phyloP scores from a whole-genome alignment of 2,329 filamentous ascomycete species.

The Hypoxylon sp. region DNA sequence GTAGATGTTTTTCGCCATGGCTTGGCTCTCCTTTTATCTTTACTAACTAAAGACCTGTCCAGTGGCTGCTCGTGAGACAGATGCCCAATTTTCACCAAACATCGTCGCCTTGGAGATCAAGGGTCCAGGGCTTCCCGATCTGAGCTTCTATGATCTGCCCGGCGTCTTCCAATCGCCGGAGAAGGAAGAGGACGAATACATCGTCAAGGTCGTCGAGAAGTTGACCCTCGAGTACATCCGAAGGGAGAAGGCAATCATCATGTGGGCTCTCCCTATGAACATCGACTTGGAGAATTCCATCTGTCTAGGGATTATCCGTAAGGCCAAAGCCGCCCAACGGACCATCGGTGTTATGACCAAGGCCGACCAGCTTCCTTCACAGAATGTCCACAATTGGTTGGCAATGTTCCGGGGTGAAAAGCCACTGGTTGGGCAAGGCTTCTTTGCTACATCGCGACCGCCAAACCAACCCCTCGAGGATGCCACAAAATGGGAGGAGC shows the following conservation, averaged over 20 bases:
- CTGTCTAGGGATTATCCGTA: conserved; percentile 75
- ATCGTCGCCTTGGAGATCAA: conserved; percentile 83
- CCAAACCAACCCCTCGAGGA: conserved; percentile 67
- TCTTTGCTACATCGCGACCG: conserved; percentile 82
- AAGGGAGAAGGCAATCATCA: conserved; percentile 78
- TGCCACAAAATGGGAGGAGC: conserved; percentile 67
- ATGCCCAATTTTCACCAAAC: conserved; percentile 85
- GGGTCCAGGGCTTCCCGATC: conserved; percentile 77
- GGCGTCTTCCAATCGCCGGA: conserved; percentile 83
- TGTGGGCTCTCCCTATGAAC: conserved; percentile 84
- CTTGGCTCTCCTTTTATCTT: neutral
- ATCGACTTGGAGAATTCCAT: conserved; percentile 82
- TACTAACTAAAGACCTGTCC: conserved; percentile 26
- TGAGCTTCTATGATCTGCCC: conserved; percentile 89
- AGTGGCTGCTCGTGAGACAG: conserved; percentile 59
- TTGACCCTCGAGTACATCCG: conserved; percentile 79
- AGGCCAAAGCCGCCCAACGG: conserved; percentile 68
- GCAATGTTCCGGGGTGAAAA: conserved; percentile 73
- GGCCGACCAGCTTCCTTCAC: conserved; percentile 76
- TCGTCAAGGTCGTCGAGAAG: conserved; percentile 80
- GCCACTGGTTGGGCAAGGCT: conserved; percentile 79
- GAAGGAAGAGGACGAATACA: conserved; percentile 74
- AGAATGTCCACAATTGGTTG: conserved; percentile 70
- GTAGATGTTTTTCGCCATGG: conserved; percentile 24
- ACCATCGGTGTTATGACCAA: conserved; percentile 88